Evolutionary conservation across 2,329 filamentous ascomycete species (phyloP), one percentile per base, ranked within the genome.

Genomic region (Graphilbum ipis-grandicollis): DNA sequence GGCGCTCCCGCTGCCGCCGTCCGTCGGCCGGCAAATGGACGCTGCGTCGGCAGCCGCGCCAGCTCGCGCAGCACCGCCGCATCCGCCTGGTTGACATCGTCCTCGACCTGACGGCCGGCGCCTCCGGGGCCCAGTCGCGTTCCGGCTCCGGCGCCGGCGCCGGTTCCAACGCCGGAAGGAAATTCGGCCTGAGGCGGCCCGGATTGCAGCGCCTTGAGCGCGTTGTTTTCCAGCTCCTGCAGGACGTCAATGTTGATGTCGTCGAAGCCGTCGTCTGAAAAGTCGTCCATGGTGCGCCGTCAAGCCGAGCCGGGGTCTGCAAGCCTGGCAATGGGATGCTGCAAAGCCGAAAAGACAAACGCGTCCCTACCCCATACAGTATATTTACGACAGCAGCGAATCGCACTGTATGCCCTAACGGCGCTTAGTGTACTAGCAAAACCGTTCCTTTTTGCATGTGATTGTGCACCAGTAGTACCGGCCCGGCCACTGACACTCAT

Each of bases 251-350:
- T 60, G 44, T 72, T 68, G 31, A 79, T 56, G 30, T 66, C 61
- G 51, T 79, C 71, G 46, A 79, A 61, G 41, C 65, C 71, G 49
- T 75, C 73, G 50, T 77, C 74, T 41, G 64, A 70, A 50, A 73
- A 77, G 42, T 71, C 66, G 56, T 75, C 70, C 56, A 66, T 65
- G 5, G n/a, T n/a, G n/a, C n/a, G n/a, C n/a, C n/a, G n/a, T n/a
- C n/a, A n/a, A n/a, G n/a, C n/a, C n/a, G n/a, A n/a, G n/a, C n/a
- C n/a, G n/a, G n/a, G n/a, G n/a, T n/a, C n/a, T n/a, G n/a, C n/a
- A n/a, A n/a, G n/a, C n/a, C n/a, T n/a, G n/a, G n/a, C n/a, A n/a
- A n/a, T n/a, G n/a, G n/a, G n/a, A n/a, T n/a, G n/a, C n/a, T n/a
- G n/a, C n/a, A n/a, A n/a, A n/a, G n/a, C n/a, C n/a, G n/a, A n/a